Evolutionary conservation across 2,329 filamentous ascomycete genomes (phyloP).

Genomic region (Chrysoporthe deuterocubensis): DNA sequence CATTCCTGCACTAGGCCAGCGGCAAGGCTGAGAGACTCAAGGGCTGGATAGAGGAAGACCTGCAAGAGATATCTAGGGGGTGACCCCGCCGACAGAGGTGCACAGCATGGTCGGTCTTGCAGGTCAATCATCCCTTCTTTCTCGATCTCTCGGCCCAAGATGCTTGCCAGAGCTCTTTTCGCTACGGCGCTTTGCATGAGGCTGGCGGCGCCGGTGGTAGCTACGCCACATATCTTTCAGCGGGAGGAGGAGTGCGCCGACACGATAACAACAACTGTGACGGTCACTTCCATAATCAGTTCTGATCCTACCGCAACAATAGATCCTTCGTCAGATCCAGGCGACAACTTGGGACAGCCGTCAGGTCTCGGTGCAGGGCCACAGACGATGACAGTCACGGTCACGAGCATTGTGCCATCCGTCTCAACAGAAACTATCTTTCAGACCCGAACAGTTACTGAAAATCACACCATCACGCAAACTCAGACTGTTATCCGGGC

Average conservation of each 20-base stretch:
- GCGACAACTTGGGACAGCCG: too few relatives aligned
- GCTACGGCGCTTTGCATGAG: slow-evolving; percentile 10
- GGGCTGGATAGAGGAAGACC: slow-evolving; percentile 11
- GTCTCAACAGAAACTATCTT: slow-evolving; percentile 5
- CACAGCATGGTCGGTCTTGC: neutral
- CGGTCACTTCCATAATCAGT: slow-evolving; percentile 1
- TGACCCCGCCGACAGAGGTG: neutral
- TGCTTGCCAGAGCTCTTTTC: slow-evolving; percentile 14
- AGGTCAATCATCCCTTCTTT: slow-evolving; percentile 8
- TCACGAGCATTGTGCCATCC: slow-evolving; percentile 14
- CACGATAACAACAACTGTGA: slow-evolving; percentile 17
- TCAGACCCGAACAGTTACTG: slow-evolving; percentile 10
- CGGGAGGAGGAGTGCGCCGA: slow-evolving; percentile 9
- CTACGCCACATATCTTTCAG: slow-evolving; percentile 17
- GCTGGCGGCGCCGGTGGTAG: slow-evolving; percentile 14
- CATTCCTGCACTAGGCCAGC: slow-evolving; percentile 22
- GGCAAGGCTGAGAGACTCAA: slow-evolving; percentile 19
- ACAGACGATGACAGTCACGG: slow-evolving; percentile 3
- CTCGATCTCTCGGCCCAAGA: slow-evolving; percentile 6
- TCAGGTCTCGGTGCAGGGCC: neutral
- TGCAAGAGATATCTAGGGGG: slow-evolving; percentile 19
- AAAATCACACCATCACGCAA: neutral
- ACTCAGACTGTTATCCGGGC: slow-evolving; percentile 8
- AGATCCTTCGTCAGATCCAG: too few relatives aligned
- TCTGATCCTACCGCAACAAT: neutral